Base-by-base conservation (phyloP, 495 filamentous ascomycete genomes). In the Aspergillus steynii region DNA sequence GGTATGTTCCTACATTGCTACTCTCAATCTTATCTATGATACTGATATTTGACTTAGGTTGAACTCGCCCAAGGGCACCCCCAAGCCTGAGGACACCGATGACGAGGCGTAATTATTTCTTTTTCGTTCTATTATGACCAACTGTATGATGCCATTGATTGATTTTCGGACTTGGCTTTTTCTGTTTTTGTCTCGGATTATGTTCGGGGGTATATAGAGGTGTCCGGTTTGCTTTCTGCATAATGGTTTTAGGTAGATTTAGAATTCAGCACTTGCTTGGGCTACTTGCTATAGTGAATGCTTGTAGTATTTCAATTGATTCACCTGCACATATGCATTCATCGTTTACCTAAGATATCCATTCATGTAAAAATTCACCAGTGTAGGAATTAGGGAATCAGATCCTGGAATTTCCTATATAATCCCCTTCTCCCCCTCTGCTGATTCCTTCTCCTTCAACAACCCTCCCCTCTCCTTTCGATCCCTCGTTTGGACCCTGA, bases 71-170 rank as follows among this genome's bases (percentile, higher is more conserved):
- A 88, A 89, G 82, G 89, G 90, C 7, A 95, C 91, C 5, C 91
- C 91, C 20, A 86, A 90, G 71, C 88, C 88, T 0, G 74, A 74
- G 45, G 91, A 95, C 70, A 91, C 90, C 46, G 91, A 95, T 62
- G 91, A 93, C 58, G 90, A 94, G 68, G 84, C 79, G 37, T 55
- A 64, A 20, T 66, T 56, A 61, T 56, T 15, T 26, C 6, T 48
- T 50, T 29, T 46, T 49, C 47, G 45, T 29, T 15, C 12, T 50
- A 1, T 50, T 26, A 50, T 50, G 49, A 50, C 26, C 20, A 29
- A 25, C 49, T 50, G 49, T 50, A 50, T 50, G 49, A 50, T 50
- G 20, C 26, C 49, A 50, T 26, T 50, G 49, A 12, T 53, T 53
- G 5, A 14, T 34, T 27, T 53, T 31, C 29, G 27, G 26, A 5